Evolutionary conservation across 495 filamentous ascomycete genomes (phyloP), one percentile per base, ranked within the genome.

Genomic region (Aspergillus taichungensis): DNA sequence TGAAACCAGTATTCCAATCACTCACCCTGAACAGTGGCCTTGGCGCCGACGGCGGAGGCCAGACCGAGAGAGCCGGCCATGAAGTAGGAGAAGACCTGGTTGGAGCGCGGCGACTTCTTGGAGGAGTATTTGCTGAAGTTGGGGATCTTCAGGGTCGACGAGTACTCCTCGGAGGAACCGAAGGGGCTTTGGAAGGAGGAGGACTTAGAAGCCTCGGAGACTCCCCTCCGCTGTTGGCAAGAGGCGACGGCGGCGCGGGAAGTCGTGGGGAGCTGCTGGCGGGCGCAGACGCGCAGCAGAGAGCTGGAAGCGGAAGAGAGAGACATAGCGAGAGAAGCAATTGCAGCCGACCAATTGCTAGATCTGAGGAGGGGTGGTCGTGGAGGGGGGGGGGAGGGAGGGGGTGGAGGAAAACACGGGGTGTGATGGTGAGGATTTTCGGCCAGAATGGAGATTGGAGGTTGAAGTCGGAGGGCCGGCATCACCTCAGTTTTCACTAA

Each of bases 51-150:
- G 35, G 90, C 91, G 30, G 82, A 77, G 62, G 94, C 78, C 57
- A 89, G 79, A 60, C 92, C 94, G 76, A 97, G 84, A 13, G 90
- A 82, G 53, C 92, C 92, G 48, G 91, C 92, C 87, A 96, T 92
- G 72, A 97, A 99, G 78, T 99, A 99, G 55, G 78, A 78, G 71
- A 95, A 94, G 54, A 94, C 75, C 71, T 85, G 80, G 70, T 95
- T 95, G 47, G 71, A 67, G 58, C 73, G 76, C 45, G 78, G 62
- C 43, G 68, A 60, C 50, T 66, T 71, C 62, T 80, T 83, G 66
- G 77, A 79, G 72, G 78, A 71, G 73, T 99, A 99, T 62, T 91
- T 84, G 63, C 75, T 74, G 68, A 94, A 99, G 69, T 85, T 83
- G 49, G 94, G 94, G 58, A 97, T 80, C 64, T 86, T 85, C 61